Conservation (phyloP, 1,139 yeast species). For the Saccharomyces hybrid region DNA sequence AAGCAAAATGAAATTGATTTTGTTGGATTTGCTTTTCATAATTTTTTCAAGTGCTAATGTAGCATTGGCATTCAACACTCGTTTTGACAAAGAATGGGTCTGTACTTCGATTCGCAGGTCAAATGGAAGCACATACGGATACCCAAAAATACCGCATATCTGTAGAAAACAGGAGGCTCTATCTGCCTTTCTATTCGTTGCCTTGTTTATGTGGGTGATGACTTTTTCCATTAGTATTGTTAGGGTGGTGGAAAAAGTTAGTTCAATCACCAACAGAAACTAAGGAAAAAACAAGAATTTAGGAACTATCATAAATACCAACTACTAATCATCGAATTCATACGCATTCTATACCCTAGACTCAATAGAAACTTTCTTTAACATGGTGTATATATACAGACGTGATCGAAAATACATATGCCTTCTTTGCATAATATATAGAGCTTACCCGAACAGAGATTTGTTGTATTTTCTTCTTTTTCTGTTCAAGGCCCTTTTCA, state of each 20-base stretch:
- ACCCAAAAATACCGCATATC: constrained; percentile 37
- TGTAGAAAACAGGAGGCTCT: constrained; percentile 78
- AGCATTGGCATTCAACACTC: constrained; percentile 75
- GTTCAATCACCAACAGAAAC: constrained; percentile 8
- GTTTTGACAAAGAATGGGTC: constrained; percentile 78
- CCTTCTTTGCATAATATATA: background rate
- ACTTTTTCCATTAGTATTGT: constrained; percentile 78
- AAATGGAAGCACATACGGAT: constrained; percentile 8
- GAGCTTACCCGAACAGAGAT: background rate
- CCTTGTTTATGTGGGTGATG: constrained; percentile 73
- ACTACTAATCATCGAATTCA: background rate
- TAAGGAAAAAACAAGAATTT: background rate
- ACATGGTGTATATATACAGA: background rate
- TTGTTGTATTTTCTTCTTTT: background rate
- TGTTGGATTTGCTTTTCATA: constrained; percentile 78
- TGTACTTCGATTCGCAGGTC: constrained; percentile 38
- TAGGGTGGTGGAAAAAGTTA: constrained; percentile 72
- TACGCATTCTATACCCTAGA: background rate
- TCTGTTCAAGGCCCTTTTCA: background rate
- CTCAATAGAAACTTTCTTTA: background rate
- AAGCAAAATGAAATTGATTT: constrained; percentile 67
- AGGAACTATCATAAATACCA: background rate
- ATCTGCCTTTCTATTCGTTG: constrained; percentile 69
- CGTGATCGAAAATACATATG: background rate
- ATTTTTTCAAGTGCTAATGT: constrained; percentile 87